Conservation (phyloP, 345 rosid species). For the Clarkia xantiana region DNA sequence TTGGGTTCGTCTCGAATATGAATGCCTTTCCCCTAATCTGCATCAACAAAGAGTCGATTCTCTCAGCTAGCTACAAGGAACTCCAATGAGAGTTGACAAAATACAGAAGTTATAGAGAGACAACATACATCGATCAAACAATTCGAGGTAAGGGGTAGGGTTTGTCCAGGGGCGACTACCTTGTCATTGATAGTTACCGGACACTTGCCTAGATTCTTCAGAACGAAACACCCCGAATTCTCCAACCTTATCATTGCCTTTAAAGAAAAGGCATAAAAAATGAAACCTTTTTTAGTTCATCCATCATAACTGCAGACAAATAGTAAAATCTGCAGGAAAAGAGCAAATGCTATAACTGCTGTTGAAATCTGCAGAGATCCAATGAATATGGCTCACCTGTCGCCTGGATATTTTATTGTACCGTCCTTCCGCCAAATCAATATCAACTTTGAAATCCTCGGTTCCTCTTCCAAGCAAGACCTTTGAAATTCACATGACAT, state of each 20-base stretch:
- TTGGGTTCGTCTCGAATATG: background rate
- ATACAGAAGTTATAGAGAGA: too few species aligned
- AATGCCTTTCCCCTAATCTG: conserved; percentile 5
- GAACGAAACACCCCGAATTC: conserved; percentile 35
- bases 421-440: conserved; percentile 63
- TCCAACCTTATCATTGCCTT: conserved; percentile 12
- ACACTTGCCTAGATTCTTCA: conserved; percentile 61
- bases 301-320: background rate
- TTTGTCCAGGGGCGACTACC: conserved; percentile 34
- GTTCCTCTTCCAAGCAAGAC: conserved; percentile 87
- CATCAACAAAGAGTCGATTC: background rate
- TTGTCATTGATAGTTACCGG: conserved; percentile 35
- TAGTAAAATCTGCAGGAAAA: background rate
- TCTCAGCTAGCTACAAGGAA: too few species aligned
- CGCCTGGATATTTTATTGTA: conserved; percentile 64
- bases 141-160: conserved; percentile 22
- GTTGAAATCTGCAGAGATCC: too few species aligned
- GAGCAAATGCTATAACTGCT: background rate
- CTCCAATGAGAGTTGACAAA: background rate
- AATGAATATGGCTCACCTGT: conserved; percentile 34
- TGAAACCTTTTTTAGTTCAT: too few species aligned
- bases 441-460: conserved; percentile 45
- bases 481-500: conserved; percentile 26
- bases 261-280: too few species aligned
- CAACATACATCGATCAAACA: conserved; percentile 44